phyloP scores from a whole-genome alignment of 1,284 basidiomycete genomes.

The Tremellales sp. region DNA sequence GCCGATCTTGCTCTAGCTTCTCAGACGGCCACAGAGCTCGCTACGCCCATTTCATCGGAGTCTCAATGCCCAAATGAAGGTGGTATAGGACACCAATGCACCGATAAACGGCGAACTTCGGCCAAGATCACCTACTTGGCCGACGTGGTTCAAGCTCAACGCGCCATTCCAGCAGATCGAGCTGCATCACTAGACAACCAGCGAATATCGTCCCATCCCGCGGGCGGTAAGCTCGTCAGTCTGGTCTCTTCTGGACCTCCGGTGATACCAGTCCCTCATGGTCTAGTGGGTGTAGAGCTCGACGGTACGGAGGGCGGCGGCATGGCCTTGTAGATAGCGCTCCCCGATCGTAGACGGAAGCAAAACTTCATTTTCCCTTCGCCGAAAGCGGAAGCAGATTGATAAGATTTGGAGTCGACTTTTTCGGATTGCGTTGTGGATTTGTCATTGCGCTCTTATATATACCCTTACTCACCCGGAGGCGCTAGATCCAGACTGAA shows the following conservation, averaged over 20 bases:
- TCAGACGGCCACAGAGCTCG: background rate
- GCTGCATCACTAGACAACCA: background rate
- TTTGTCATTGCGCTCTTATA: too few species aligned
- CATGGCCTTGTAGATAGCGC: too few species aligned
- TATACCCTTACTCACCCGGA: too few species aligned
- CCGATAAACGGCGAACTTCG: background rate
- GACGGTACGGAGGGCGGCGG: too few species aligned
- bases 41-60: background rate
- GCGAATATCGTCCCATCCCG: background rate
- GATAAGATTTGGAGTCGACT: too few species aligned
- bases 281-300: too few species aligned
- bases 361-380: too few species aligned
- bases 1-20: too few species aligned
- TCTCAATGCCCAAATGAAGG: background rate
- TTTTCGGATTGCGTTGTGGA: too few species aligned
- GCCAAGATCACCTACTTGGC: constrained; percentile 23
- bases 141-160: constrained; percentile 16
- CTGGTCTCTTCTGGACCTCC: background rate
- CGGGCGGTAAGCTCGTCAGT: background rate
- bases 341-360: too few species aligned
- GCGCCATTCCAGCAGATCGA: constrained; percentile 6
- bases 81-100: background rate
- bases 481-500: too few species aligned
- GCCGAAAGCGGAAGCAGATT: too few species aligned
- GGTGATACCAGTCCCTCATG: background rate